Evolutionary conservation across 2,329 filamentous ascomycete species (phyloP), one percentile per base, ranked within the genome.

Genomic region (Conoideocrella luteorostrata): DNA sequence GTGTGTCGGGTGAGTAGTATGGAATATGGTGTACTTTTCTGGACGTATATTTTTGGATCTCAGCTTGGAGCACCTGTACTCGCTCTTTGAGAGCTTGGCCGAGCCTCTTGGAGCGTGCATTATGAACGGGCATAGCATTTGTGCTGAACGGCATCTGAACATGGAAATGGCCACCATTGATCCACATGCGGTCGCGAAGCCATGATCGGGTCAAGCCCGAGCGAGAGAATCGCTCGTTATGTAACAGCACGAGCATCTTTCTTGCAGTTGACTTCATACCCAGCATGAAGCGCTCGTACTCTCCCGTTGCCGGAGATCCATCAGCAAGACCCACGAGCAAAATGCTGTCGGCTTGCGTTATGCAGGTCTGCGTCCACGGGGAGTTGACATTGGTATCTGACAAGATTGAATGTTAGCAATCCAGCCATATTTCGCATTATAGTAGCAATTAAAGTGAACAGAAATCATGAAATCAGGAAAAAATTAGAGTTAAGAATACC

Each of bases 41-140:
- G 2, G 89, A 95, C 0, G 94, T 97, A 61, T 96, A 98, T 61
- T 96, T 97, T 59, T 97, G 91, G 17, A 98, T 96, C 60, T 97
- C 93, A 0, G 93, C 93, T 60, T 97, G 93, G 4, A 98, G 65
- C 5, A 93, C 89, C 62, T 98, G 91, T 5, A 98, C 93, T 28
- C 90, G 75, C 57, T 96, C 86, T 62, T 96, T 97, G 47, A 98
- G 69, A 1, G 84, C 88, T 4, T 85, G 86, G 1, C 91, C 89
- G 13, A 95, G 84, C 41, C 85, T 84, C 54, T 88, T 88, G 2
- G 80, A 76, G 12, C 82, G 82, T 17, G 84, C 78, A 35, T 43
- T 45, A 55, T 89, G 84, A 0, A 86, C 79, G 3, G 89, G 86
- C 51, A 95, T 83, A 1, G 83, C 70, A 36, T 86, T 84, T 3